A percentile compares a stretch with the other conserved stretches of the same genome.
These are phyloP conservation scores for Litchi chinensis DNA, from an alignment of 345 rosid species.

Conservation along the genomic window DNA sequence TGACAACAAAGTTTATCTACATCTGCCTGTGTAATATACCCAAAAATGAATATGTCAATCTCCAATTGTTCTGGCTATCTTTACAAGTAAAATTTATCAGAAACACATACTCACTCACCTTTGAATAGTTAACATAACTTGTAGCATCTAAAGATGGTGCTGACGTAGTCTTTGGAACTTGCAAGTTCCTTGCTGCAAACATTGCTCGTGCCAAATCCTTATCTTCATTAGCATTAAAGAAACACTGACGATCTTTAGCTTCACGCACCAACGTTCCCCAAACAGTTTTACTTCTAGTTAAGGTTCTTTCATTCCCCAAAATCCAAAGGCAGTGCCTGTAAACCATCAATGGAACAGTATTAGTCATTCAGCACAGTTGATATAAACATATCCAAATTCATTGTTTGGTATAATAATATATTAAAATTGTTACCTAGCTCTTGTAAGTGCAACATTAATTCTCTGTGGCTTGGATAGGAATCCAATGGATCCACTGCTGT, in stretches of 20 bases:
- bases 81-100: no score
- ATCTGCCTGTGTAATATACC: constrained; percentile 14
- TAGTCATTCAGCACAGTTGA: not conserved
- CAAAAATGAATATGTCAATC: not conserved
- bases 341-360: not conserved
- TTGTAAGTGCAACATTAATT: constrained; percentile 37
- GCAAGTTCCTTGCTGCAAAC: constrained; percentile 36
- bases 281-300: constrained; percentile 30
- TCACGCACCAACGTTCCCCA: constrained; percentile 41
- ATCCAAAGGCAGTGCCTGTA: constrained; percentile 56
- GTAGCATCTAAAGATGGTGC: constrained; percentile 26
- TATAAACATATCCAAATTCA: not conserved
- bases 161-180: not conserved
- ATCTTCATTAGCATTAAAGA: constrained; percentile 46
- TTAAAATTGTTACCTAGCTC: constrained; percentile 42
- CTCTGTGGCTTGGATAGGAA: not conserved
- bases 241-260: constrained; percentile 44
- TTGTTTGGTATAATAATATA: not conserved
- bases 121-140: constrained; percentile 29
- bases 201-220: constrained; percentile 33
- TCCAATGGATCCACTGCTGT: constrained; percentile 1
- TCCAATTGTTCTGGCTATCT: not conserved
- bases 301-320: constrained; percentile 45
- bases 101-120: no score
- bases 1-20: constrained; percentile 8